Evolutionary conservation across 1,284 basidiomycete species (phyloP).

Genomic region (Austroboletus olivaceoglutinosus): DNA sequence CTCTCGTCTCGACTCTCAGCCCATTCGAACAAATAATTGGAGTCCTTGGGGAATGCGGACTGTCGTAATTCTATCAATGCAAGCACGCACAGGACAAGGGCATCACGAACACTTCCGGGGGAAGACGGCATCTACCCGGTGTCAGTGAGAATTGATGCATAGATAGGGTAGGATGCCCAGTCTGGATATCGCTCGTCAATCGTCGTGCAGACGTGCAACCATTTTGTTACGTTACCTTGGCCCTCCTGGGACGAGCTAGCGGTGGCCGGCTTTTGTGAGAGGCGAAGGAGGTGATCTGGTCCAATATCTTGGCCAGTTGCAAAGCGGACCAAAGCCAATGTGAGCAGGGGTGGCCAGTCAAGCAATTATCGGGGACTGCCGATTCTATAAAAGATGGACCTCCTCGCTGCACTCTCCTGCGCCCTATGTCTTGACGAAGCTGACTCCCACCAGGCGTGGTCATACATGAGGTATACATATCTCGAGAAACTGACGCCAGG

Average conservation of each 20-base stretch:
- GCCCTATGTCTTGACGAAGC: too few relatives aligned
- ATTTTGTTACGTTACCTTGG: constrained; percentile 77
- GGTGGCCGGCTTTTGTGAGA: constrained; percentile 56
- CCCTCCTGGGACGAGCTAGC: constrained; percentile 50
- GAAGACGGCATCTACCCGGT: constrained; percentile 75
- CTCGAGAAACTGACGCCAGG: too few relatives aligned
- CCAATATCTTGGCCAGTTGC: constrained; percentile 39
- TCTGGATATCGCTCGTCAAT: constrained; percentile 36
- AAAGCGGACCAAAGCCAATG: neutral
- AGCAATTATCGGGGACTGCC: constrained; percentile 22
- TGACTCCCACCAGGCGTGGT: too few relatives aligned
- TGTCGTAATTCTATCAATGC: constrained; percentile 30
- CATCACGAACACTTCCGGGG: constrained; percentile 67
- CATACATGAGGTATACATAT: too few relatives aligned
- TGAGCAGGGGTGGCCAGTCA: neutral
- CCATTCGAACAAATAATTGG: constrained; percentile 81
- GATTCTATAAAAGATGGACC: neutral
- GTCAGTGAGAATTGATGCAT: constrained; percentile 7
- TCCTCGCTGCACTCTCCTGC: too few relatives aligned
- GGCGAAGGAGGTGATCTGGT: constrained; percentile 67
- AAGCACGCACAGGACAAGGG: neutral
- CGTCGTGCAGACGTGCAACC: constrained; percentile 35
- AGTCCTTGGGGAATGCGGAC: constrained; percentile 85
- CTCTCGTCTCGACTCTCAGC: constrained; percentile 78
- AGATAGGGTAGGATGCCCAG: constrained; percentile 46